These are phyloP conservation scores for Olyra latifolia DNA, from an alignment of 176 grass and related monocot genomes.

Conservation along the genomic window DNA sequence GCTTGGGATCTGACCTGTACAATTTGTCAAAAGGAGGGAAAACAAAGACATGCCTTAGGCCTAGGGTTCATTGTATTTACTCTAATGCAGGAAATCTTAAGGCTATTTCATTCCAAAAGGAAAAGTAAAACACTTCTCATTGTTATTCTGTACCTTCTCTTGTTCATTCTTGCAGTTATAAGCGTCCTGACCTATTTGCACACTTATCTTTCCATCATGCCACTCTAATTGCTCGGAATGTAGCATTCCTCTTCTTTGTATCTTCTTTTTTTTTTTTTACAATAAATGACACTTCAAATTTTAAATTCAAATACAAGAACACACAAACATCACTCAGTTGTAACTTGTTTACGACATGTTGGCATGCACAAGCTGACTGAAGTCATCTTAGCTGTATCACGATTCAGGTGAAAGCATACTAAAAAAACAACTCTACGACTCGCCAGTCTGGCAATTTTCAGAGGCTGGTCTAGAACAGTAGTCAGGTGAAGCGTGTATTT, in stretches of 20 bases:
- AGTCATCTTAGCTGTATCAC: neutral
- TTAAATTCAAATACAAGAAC: neutral
- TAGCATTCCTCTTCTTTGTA: neutral
- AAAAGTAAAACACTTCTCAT: neutral
- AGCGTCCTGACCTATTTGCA: neutral
- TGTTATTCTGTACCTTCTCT: neutral
- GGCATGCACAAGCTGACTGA: neutral
- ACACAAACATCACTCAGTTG: neutral
- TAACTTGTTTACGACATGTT: neutral
- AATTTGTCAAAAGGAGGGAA: slow-evolving; percentile 34
- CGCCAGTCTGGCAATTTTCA: neutral
- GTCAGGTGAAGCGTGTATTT: neutral
- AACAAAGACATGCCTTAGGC: neutral
- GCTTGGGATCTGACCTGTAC: slow-evolving; percentile 40
- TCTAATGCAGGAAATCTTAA: slow-evolving; percentile 43
- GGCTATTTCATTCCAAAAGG: slow-evolving; percentile 10
- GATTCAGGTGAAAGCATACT: neutral
- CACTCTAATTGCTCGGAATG: neutral
- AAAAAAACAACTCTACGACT: neutral
- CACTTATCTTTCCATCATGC: neutral
- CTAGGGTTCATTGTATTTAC: slow-evolving; percentile 54
- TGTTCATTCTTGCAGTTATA: slow-evolving; percentile 4
- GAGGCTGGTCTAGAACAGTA: neutral
- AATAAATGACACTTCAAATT: neutral
- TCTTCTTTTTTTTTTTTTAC: neutral